Conservation (phyloP, 352 stramenopile species). For the Phytopythium ostracodes region DNA sequence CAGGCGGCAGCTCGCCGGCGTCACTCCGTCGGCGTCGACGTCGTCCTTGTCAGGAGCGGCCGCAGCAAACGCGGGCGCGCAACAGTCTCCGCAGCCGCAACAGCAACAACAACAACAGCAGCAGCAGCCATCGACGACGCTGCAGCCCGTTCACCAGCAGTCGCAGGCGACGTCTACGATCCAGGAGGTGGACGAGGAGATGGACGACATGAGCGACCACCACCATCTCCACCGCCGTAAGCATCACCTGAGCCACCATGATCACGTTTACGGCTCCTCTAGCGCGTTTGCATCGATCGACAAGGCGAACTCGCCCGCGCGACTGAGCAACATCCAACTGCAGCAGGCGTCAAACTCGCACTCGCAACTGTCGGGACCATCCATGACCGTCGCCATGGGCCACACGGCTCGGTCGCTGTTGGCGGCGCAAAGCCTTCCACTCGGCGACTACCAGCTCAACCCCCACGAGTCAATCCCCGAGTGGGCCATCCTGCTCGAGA, state of each 20-base stretch:
- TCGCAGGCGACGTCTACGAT: conserved; percentile 13
- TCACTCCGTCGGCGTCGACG: conserved; percentile 10
- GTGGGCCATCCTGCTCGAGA: conserved; percentile 49
- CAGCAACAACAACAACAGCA: conserved; percentile 2
- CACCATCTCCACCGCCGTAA: neutral
- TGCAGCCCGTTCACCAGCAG: conserved; percentile 8
- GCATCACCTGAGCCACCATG: neutral
- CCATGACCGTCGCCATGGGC: neutral
- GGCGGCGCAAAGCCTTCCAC: neutral
- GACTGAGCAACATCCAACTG: neutral
- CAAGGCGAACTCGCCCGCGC: neutral
- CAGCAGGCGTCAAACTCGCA: neutral
- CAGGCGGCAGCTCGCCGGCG: conserved; percentile 10
- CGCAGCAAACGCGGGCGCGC: neutral
- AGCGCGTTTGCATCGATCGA: neutral
- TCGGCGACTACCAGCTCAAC: neutral
- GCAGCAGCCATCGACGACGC: conserved; percentile 3
- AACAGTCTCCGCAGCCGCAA: neutral
- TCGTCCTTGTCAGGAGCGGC: neutral
- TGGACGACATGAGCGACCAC: conserved; percentile 6
- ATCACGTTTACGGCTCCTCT: neutral
- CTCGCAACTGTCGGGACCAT: neutral
- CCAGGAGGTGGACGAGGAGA: conserved; percentile 13
- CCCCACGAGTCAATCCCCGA: conserved; percentile 19
- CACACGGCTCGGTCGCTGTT: too few species aligned